Conservation (phyloP, 306 rosid genomes). For the Inga laurina region DNA sequence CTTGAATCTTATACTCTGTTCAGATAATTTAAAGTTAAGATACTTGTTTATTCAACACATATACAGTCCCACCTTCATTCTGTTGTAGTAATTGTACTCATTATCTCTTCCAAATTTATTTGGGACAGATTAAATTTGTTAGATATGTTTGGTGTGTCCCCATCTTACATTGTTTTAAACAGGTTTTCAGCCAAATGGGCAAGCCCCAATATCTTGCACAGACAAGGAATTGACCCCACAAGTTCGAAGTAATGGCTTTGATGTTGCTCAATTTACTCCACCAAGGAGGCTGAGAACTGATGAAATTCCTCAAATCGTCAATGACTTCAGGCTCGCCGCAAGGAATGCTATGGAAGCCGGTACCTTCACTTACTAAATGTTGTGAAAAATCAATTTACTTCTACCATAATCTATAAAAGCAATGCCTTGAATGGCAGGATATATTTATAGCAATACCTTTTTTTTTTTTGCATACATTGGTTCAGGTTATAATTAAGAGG, state of each 20-base stretch:
- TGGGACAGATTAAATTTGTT: not conserved
- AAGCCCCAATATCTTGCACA: slow-evolving; percentile 50
- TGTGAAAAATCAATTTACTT: not conserved
- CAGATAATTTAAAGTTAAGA: not conserved
- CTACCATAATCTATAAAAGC: not conserved
- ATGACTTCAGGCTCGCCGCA: slow-evolving; percentile 49
- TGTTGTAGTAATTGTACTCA: not conserved
- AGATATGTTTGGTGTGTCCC: not conserved
- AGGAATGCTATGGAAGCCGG: slow-evolving; percentile 63
- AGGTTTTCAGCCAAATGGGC: slow-evolving; percentile 58
- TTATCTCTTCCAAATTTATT: not conserved
- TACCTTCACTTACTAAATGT: slow-evolving; percentile 11
- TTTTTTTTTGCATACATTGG: not conserved
- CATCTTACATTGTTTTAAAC: not conserved
- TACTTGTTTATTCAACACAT: not conserved
- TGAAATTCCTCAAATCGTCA: slow-evolving; percentile 45
- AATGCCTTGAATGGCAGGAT: not conserved
- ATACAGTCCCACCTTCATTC: not conserved
- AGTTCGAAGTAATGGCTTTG: slow-evolving; percentile 5
- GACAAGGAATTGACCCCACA: slow-evolving; percentile 40
- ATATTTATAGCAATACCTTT: not conserved
- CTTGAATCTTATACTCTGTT: not conserved
- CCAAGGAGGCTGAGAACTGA: slow-evolving; percentile 45
- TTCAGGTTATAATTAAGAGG: not conserved
- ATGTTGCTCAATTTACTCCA: slow-evolving; percentile 32